phyloP scores from a whole-genome alignment of 2,329 filamentous ascomycete genomes.

The Hortaea sp. region DNA sequence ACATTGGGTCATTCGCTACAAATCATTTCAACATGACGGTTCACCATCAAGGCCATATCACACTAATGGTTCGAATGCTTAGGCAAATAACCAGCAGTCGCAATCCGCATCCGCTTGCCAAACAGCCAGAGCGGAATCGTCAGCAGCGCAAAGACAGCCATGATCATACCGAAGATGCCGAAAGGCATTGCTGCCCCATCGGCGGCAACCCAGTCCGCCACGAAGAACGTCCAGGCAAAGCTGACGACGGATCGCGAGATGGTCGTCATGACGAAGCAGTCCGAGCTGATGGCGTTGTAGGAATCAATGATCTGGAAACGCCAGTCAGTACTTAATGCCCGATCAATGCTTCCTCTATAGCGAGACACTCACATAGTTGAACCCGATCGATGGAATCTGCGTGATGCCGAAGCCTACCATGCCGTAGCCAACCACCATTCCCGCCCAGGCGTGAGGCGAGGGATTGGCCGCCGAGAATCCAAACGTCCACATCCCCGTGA shows the following conservation, averaged over 20 bases:
- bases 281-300: constrained; percentile 37
- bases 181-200: constrained; percentile 40
- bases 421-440: constrained; percentile 29
- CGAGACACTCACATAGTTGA: constrained; percentile 27
- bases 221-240: constrained; percentile 48
- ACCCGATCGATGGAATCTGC: constrained; percentile 33
- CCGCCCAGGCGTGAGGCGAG: constrained; percentile 27
- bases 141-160: constrained; percentile 36
- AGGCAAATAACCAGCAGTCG: constrained; percentile 23
- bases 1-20: too few relatives aligned
- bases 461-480: constrained; percentile 32
- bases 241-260: constrained; percentile 39
- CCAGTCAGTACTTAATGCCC: too few relatives aligned
- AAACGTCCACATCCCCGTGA: constrained; percentile 29
- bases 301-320: constrained; percentile 38
- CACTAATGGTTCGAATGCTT: constrained; percentile 5
- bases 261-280: constrained; percentile 47
- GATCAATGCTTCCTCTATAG: too few relatives aligned
- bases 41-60: too few relatives aligned
- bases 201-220: constrained; percentile 37
- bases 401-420: constrained; percentile 34
- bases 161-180: constrained; percentile 43
- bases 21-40: too few relatives aligned
- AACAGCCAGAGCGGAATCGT: constrained; percentile 28
- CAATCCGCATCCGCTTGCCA: constrained; percentile 33